Percentiles rank a stretch among this genome's conserved stretches.
These are phyloP conservation scores for Puccinia coronata DNA, from an alignment of 1,284 basidiomycete genomes.

Conservation along the genomic window DNA sequence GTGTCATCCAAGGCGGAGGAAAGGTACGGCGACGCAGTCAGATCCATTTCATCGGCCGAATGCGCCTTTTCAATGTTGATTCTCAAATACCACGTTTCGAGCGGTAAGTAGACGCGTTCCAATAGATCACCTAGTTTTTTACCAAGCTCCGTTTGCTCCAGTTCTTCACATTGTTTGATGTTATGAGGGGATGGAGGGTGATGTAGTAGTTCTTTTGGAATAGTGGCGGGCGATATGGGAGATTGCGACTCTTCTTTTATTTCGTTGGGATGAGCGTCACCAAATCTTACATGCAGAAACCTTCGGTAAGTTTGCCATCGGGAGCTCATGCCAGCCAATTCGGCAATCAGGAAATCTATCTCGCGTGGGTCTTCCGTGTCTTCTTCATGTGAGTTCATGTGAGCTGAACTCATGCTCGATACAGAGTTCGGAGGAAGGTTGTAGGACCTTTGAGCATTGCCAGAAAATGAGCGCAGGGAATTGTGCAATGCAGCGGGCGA, in stretches of 20 bases:
- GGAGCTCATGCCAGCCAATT: constrained; percentile 82
- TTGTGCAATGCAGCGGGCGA: constrained; percentile 40
- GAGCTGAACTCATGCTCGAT: constrained; percentile 52
- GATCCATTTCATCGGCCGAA: constrained; percentile 34
- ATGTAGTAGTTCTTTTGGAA: not conserved
- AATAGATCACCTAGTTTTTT: constrained; percentile 9
- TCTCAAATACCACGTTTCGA: constrained; percentile 33
- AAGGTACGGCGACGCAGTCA: constrained; percentile 62
- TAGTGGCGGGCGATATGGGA: not conserved
- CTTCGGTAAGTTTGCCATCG: constrained; percentile 88
- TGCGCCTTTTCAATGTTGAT: constrained; percentile 46
- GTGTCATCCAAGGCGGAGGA: constrained; percentile 79
- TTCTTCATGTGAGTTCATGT: constrained; percentile 45
- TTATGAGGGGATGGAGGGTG: not conserved
- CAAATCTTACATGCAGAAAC: constrained; percentile 74
- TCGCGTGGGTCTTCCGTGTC: constrained; percentile 83
- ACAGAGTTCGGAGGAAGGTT: constrained; percentile 25
- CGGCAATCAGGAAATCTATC: constrained; percentile 81
- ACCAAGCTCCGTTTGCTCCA: constrained; percentile 27
- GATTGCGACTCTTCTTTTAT: not conserved
- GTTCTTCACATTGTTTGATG: constrained; percentile 3
- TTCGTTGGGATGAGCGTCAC: not conserved
- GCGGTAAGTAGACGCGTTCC: constrained; percentile 20
- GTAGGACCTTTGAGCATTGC: constrained; percentile 39
- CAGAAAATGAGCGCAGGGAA: constrained; percentile 39